Conservation (phyloP, 768 basidiomycete genomes). For the Pleurotus pulmonarius region DNA sequence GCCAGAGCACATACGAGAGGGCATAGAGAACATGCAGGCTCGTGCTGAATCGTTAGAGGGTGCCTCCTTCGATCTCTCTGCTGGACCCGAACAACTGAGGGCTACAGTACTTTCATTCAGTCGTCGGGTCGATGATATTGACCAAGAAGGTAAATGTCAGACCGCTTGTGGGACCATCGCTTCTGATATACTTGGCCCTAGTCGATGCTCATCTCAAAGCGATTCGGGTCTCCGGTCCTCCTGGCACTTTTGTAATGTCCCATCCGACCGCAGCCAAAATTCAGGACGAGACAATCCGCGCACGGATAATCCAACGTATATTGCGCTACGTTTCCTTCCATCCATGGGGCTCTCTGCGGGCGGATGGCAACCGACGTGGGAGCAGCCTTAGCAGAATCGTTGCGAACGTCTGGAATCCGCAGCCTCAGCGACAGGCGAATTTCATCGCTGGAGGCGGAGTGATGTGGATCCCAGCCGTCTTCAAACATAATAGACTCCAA, state of each 20-base stretch:
- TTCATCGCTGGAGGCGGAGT: constrained; percentile 64
- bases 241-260: constrained; percentile 48
- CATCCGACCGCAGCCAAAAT: constrained; percentile 27
- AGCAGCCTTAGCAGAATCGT: constrained; percentile 45
- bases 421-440: constrained; percentile 20
- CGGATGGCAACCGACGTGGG: constrained; percentile 55
- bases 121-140: constrained; percentile 32
- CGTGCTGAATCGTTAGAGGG: constrained; percentile 25
- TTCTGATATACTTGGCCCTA: constrained; percentile 18
- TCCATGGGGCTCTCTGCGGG: constrained; percentile 70
- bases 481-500: constrained; percentile 20
- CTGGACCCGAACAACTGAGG: constrained; percentile 32
- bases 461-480: constrained; percentile 54
- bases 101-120: constrained; percentile 32
- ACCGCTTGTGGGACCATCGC: neutral
- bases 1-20: constrained; percentile 21
- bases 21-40: constrained; percentile 27
- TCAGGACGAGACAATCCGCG: constrained; percentile 29
- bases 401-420: constrained; percentile 39
- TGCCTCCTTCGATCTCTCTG: constrained; percentile 18
- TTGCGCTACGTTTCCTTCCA: constrained; percentile 69
- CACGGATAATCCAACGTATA: constrained; percentile 46
- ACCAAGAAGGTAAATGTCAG: constrained; percentile 36
- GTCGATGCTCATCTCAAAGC: constrained; percentile 38
- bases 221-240: constrained; percentile 38